Percentiles rank a stretch among this genome's conserved stretches.
phyloP scores from a whole-genome alignment of 768 basidiomycete species.

The Boletus reticuloceps region DNA sequence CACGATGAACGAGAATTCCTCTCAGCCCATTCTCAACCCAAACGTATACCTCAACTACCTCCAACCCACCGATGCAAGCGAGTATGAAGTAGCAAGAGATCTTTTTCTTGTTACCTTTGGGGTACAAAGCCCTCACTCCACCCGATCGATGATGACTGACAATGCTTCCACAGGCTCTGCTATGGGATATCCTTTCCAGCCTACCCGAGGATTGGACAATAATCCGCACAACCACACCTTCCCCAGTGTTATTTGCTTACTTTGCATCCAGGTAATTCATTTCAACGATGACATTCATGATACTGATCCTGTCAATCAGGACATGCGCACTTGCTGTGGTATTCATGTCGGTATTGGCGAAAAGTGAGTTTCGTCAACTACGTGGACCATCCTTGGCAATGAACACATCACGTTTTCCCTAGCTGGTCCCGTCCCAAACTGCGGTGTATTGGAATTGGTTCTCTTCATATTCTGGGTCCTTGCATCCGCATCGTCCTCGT shows the following conservation, averaged over 20 bases:
- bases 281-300: neutral
- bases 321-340: slow-evolving; percentile 17
- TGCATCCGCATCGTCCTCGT: slow-evolving; percentile 28
- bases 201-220: slow-evolving; percentile 19
- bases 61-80: slow-evolving; percentile 13
- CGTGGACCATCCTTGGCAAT: neutral
- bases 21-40: slow-evolving; percentile 19
- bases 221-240: slow-evolving; percentile 10
- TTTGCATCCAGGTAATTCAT: slow-evolving; percentile 20
- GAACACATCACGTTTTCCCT: neutral
- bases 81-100: slow-evolving; percentile 20
- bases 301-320: slow-evolving; percentile 12
- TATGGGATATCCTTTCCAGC: slow-evolving; percentile 27
- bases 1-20: slow-evolving; percentile 1
- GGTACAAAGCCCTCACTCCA: neutral
- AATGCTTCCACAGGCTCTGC: slow-evolving; percentile 14
- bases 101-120: slow-evolving; percentile 20
- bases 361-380: slow-evolving; percentile 12
- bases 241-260: slow-evolving; percentile 21
- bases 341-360: slow-evolving; percentile 15
- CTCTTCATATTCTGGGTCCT: slow-evolving; percentile 16
- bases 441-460: slow-evolving; percentile 16
- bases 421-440: slow-evolving; percentile 25
- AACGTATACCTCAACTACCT: slow-evolving; percentile 27
- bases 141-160: neutral